Base-by-base conservation (phyloP, 1,139 yeast species). In the Insectozyma bohioensis region DNA sequence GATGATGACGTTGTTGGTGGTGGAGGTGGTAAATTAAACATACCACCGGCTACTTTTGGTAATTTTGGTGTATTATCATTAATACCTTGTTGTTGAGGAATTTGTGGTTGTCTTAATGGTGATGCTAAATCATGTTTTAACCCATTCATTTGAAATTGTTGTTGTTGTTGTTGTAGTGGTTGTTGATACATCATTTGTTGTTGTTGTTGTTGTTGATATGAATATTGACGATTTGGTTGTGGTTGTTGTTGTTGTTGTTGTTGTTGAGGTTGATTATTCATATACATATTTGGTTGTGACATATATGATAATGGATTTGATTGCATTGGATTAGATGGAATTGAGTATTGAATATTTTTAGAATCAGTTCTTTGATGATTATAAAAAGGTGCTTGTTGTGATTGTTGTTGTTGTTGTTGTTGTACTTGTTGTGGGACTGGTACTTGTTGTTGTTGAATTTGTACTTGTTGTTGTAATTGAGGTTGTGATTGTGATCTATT, bases 1-100 rank as follows among this genome's bases (percentile, higher is more conserved):
- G n/a, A n/a, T n/a, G 30, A 12, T 17, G 30, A 16, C 2, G 14
- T 42, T n/a, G 28, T 22, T n/a, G 56, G 52, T 13, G 62, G 59
- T 7, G 67, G 66, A 4, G 67, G 67, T 5, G 68, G 68, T 31
- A 64, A 48, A 39, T 54, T 63, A 40, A 52, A 66, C 32, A 63
- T 46, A 31, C 52, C 52, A 33, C 47, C 46, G 6, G 51, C 51
- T 7, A 61, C 63, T 42, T 64, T 65, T 15, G 70, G 67, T 30
- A 63, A 50, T 39, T 59, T 64, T 3, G 71, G 67, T 9, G 68
- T 61, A 25, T 48, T 49, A 18, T 49, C 38, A 6, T 56, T 63
- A 5, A 19, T 9, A 13, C n/a, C 20, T 19, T n/a, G 7, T 11
- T 18, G 29, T 11, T 12, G 14, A 16, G 19, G 19, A 18, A 18